Evolutionary conservation across 139 green algal genomes (phyloP), one percentile per base, ranked within the genome.

Genomic region (Coelastrella sp.): DNA sequence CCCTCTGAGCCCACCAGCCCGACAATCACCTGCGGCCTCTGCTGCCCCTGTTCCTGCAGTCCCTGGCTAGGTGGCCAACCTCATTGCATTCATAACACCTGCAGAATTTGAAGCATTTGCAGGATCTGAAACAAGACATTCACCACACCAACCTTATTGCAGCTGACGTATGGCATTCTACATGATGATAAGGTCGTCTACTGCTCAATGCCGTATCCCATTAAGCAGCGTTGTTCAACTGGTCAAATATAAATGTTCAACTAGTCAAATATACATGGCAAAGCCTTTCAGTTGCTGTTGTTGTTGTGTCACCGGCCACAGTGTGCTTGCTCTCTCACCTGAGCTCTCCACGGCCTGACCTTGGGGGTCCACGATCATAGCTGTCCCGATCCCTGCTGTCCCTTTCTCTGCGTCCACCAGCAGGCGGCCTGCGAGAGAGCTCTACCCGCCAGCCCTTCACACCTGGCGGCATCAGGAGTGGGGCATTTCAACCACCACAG

Each of bases 31-130:
- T 87, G 82, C 60, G 61, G 22, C 80, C 17, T 24, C 82, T 70
- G 70, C 84, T 74, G 20, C 86, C 57, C 57, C 60, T 73, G 63
- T 82, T 84, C 8, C 60, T n/a, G 76, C 87, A 90, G 61, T 90
- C 87, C 22, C 87, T 49, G 7, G 87, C 87, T 17, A 90, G 27
- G 87, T 90, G 87, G 6, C 87, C 87, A 24, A 85, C 9, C 61
- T 90, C 87, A 66, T 90, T 82, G 87, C 87, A 90, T 61, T 90
- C 87, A 61, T 90, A 90, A 61, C 87, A 90, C 87, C 87, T 90
- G 61, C 76, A 79, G 25, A 6, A n/a, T 20, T 83, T 56, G 7
- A 15, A 49, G 61, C 80, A 72, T n/a, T 73, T 72, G 58, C 80
- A 58, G 11, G 14, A 20, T 61, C 6, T 70, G 25, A 27, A 74